Evolutionary conservation across 2,329 filamentous ascomycete genomes (phyloP).

Genomic region (Rosellinia necatrix): DNA sequence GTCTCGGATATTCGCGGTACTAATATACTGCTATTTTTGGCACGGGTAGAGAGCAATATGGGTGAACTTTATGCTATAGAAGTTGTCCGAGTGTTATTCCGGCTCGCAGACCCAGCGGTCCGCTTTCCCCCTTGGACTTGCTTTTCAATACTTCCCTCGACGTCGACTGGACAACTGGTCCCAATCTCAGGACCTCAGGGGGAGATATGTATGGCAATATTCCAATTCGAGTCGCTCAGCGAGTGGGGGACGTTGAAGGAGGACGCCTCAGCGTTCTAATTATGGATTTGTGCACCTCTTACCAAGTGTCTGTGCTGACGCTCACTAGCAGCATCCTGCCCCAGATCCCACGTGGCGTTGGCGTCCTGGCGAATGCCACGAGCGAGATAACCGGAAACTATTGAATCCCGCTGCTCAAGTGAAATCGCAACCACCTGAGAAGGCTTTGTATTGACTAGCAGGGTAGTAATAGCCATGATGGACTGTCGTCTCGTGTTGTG

Average conservation of each 20-base stretch:
- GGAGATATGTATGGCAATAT: neutral
- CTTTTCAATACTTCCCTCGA: neutral
- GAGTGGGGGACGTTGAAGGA: neutral
- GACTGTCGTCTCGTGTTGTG: conserved; percentile 12
- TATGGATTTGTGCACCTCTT: conserved; percentile 16
- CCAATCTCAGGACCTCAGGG: neutral
- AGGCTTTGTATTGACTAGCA: neutral
- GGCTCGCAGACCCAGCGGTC: neutral
- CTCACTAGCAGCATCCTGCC: neutral
- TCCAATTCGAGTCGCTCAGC: conserved; percentile 14
- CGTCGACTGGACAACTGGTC: neutral
- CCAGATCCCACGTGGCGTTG: conserved; percentile 12
- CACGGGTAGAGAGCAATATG: too few relatives aligned
- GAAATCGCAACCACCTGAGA: neutral
- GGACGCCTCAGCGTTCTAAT: conserved; percentile 17
- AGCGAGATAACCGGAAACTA: neutral
- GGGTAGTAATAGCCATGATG: conserved; percentile 1
- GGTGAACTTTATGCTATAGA: too few relatives aligned
- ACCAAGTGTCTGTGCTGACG: conserved; percentile 5
- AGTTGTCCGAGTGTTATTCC: too few relatives aligned
- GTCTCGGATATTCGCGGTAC: too few relatives aligned
- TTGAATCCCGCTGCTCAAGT: neutral
- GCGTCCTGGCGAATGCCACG: neutral
- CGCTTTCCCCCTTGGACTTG: neutral
- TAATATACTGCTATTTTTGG: too few relatives aligned